These are phyloP conservation scores for Beauveria rudraprayagi DNA, from an alignment of 2,329 filamentous ascomycete species.

Conservation along the genomic window DNA sequence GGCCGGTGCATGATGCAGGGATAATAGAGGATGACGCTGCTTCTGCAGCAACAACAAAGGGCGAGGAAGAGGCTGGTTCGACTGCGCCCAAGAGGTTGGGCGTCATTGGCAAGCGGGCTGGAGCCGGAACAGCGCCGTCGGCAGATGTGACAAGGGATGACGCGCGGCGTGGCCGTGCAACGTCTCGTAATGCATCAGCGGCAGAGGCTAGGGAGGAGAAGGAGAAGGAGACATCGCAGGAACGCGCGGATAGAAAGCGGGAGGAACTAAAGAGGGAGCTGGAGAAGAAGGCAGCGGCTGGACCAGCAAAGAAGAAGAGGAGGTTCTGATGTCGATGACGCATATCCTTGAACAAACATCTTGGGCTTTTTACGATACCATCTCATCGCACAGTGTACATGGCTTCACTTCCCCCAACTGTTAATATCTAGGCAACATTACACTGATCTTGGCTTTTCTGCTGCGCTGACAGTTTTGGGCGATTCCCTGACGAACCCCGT, in stretches of 20 bases:
- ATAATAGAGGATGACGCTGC: constrained; percentile 3
- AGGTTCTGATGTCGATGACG: constrained; percentile 34
- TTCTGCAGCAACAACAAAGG: constrained; percentile 13
- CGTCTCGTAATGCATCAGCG: constrained; percentile 14
- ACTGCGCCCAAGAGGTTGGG: constrained; percentile 22
- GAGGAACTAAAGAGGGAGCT: constrained; percentile 49
- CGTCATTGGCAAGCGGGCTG: constrained; percentile 26
- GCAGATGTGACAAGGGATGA: constrained; percentile 11
- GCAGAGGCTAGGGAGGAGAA: constrained; percentile 22
- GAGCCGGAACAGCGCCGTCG: constrained; percentile 1
- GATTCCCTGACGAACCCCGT: neutral
- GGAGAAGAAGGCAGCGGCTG: constrained; percentile 39
- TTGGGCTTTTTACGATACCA: neutral
- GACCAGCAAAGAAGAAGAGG: constrained; percentile 48
- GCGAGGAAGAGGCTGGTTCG: neutral
- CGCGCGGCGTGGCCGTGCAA: constrained; percentile 17
- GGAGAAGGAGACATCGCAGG: constrained; percentile 34
- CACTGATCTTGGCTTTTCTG: neutral
- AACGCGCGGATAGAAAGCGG: constrained; percentile 41
- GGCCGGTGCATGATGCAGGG: constrained; percentile 15
- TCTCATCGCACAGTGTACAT: neutral
- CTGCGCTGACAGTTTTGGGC: constrained; percentile 1
- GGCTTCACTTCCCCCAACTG: neutral
- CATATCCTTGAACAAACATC: neutral
- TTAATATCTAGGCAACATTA: neutral